Evolutionary conservation across 805 yeast genomes (phyloP), one percentile per base, ranked within the genome.

Genomic region (Candida caryicola): DNA sequence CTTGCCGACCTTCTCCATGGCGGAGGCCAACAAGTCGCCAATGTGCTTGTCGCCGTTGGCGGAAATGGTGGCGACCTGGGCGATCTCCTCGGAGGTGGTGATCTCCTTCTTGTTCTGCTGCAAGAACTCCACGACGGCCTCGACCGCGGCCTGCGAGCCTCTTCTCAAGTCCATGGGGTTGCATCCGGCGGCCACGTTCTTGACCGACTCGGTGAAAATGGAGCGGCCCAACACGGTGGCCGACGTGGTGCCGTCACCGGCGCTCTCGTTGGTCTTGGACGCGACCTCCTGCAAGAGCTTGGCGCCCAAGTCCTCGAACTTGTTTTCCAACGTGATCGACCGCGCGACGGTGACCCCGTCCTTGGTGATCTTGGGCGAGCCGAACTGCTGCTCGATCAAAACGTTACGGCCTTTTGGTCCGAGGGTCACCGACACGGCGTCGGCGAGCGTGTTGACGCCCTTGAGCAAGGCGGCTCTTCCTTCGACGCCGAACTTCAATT

Each of bases 351-450:
- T 88, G 36, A 89, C 97, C 78, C 99, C 99, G 64, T 91, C 99
- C 73, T 91, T 91, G 68, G 99, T 91, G 76, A 91, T 91, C 74
- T 91, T 91, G 54, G 99, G 99, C 37, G 95, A 79, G 50, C 96
- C 97, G 52, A 87, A 93, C 47, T 87, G 84, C 72, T 93, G 99
- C 72, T 91, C 98, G 60, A 93, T 90, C 53, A 91, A 76, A 27
- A 89, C 99, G 57, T 89, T 91, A 69, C 99, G 83, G 59, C 99
- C 99, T 66, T 90, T 90, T 55, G 99, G 99, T 37, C 99, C 99
- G 45, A 91, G 74, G 27, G 99, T 93, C 37, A 95, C 95, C 26
- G 95, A 82, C 34, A 91, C 99, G 16, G 99, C 98, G 59, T 87
- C 90, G 35, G 97, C 97, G 52, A 91, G 78, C 36, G 88, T 82